phyloP scores from a whole-genome alignment of 352 stramenopile genomes.

The Globisporangium rhizosaccharum region DNA sequence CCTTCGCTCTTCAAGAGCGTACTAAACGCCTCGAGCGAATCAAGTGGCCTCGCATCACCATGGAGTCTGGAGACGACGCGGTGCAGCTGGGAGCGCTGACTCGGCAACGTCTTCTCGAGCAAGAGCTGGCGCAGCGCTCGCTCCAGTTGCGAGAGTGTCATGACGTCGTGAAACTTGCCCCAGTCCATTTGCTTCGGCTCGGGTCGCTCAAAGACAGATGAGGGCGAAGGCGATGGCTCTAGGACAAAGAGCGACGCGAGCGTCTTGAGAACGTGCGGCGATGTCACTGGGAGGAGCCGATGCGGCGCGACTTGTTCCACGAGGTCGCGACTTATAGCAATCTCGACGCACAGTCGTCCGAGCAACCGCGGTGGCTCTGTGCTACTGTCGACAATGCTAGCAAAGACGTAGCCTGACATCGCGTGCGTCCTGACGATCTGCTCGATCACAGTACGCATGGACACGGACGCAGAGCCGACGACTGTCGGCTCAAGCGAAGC shows the following conservation, averaged over 20 bases:
- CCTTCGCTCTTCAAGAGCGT: neutral
- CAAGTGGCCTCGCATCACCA: neutral
- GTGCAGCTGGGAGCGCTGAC: neutral
- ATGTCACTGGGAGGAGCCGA: constrained; percentile 5
- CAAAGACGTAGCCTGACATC: neutral
- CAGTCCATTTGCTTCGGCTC: constrained; percentile 10
- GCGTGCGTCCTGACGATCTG: neutral
- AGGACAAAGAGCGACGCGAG: constrained; percentile 5
- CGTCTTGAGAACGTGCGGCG: neutral
- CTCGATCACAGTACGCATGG: neutral
- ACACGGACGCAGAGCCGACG: neutral
- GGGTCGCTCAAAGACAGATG: neutral
- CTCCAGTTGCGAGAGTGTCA: constrained; percentile 17
- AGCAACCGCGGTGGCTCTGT: constrained; percentile 4
- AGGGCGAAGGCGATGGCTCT: neutral
- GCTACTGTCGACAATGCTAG: constrained; percentile 3
- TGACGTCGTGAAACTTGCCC: constrained; percentile 16
- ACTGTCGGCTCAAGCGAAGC: neutral
- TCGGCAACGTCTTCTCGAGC: constrained; percentile 2
- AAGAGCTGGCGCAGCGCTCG: constrained; percentile 7
- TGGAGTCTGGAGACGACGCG: neutral
- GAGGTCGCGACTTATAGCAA: neutral
- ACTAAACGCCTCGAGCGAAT: constrained; percentile 1
- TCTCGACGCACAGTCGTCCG: constrained; percentile 6
- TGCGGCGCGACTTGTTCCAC: too few species aligned